A percentile compares a stretch with the other conserved stretches of the same genome.
Evolutionary conservation across 192 early-diverging fungal species (phyloP).

Genomic region (Helicostylum pulchrum): DNA sequence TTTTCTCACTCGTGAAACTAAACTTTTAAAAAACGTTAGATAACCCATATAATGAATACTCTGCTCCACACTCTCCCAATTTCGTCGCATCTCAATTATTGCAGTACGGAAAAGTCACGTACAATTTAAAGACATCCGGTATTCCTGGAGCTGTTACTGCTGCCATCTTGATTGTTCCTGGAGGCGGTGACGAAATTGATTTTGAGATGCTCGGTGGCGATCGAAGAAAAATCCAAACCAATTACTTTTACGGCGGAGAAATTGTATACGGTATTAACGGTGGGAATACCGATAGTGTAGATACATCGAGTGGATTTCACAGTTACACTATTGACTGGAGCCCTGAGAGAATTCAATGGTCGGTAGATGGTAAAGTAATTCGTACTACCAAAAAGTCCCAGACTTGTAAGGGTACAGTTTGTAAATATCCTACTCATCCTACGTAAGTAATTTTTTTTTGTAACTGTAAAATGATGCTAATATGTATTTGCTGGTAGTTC

Average conservation of each 20-base stretch:
- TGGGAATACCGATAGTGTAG: conserved; percentile 10
- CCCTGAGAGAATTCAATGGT: conserved; percentile 32
- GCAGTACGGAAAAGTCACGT: conserved; percentile 38
- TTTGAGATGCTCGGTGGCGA: conserved; percentile 39
- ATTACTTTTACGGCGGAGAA: conserved; percentile 36
- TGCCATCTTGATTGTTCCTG: conserved; percentile 22
- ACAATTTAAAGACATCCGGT: conserved; percentile 29
- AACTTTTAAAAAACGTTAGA: not conserved
- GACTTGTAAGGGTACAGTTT: conserved; percentile 16
- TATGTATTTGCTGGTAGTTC: conserved; percentile 19
- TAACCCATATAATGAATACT: conserved; percentile 12
- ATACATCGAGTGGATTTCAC: conserved; percentile 31
- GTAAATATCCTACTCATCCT: conserved; percentile 23
- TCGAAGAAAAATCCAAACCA: conserved; percentile 34
- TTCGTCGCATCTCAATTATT: conserved; percentile 29
- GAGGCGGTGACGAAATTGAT: conserved; percentile 50
- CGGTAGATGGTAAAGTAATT: conserved; percentile 36
- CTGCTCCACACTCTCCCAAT: conserved; percentile 25
- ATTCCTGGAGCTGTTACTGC: conserved; percentile 30
- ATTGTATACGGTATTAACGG: conserved; percentile 21
- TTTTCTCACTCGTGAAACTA: not conserved
- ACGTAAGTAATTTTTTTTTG: conserved; percentile 8
- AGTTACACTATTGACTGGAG: conserved; percentile 42
- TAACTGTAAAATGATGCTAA: too few species aligned
- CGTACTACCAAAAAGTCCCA: conserved; percentile 31